Evolutionary conservation across 257 asterid genomes (phyloP).

Genomic region (Echites panduratus): DNA sequence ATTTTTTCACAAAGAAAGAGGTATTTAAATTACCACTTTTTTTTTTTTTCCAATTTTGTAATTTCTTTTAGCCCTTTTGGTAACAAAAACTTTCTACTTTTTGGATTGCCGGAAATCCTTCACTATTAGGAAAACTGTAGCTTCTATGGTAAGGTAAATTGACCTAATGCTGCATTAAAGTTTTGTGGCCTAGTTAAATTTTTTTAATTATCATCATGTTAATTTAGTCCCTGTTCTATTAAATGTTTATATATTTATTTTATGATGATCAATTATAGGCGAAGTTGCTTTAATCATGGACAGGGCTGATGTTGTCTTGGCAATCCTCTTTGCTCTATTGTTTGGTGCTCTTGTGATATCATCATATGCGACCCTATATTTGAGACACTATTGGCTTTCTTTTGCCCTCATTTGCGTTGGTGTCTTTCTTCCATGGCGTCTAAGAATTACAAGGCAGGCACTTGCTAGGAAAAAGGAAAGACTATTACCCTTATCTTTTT

Average conservation of each 20-base stretch:
- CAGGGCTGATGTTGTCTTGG: constrained; percentile 68
- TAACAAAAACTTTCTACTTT: not conserved
- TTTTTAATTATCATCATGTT: not conserved
- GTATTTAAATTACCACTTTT: not conserved
- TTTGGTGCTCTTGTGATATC: constrained; percentile 44
- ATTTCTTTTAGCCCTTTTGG: not conserved
- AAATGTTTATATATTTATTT: not conserved
- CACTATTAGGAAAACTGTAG: not conserved
- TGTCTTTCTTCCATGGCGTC: constrained; percentile 47
- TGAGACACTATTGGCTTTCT: constrained; percentile 52
- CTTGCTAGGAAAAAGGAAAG: constrained; percentile 66
- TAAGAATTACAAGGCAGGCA: constrained; percentile 48
- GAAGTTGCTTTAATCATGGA: constrained; percentile 6
- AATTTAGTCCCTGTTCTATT: not conserved
- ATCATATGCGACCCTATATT: constrained; percentile 53
- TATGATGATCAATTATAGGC: not conserved
- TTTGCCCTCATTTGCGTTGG: constrained; percentile 39
- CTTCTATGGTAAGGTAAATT: not conserved
- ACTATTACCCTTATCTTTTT: constrained; percentile 52
- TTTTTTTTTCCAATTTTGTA: not conserved
- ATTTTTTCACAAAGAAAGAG: not conserved
- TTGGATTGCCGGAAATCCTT: constrained; percentile 1
- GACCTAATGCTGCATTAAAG: not conserved
- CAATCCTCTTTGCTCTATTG: constrained; percentile 41
- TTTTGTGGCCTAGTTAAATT: not conserved